A percentile compares a stretch with the other conserved stretches of the same genome.
These are phyloP conservation scores for Alopecurus myosuroides DNA, from an alignment of 176 grass and related monocot genomes.

Conservation along the genomic window DNA sequence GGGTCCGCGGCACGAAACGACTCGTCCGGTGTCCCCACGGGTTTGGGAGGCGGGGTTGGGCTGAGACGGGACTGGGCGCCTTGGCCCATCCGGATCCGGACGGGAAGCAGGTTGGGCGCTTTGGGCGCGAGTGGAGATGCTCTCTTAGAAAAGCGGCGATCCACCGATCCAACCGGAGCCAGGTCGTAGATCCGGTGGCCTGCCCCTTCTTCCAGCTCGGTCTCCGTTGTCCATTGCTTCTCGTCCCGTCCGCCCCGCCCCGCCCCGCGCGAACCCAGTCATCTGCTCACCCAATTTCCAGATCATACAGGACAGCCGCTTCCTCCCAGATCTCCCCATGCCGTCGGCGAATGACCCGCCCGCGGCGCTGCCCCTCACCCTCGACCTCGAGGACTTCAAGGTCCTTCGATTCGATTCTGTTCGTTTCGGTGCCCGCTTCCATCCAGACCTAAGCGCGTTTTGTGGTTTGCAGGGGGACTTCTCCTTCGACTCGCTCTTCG, in stretches of 20 bases:
- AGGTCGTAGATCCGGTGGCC: too few species aligned
- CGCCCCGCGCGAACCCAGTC: background rate
- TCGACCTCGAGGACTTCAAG: slow-evolving; percentile 98
- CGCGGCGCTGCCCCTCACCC: slow-evolving; percentile 70
- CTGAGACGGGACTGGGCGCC: too few species aligned
- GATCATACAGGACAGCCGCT: slow-evolving; percentile 11
- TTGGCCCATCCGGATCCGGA: too few species aligned
- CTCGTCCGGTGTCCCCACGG: too few species aligned
- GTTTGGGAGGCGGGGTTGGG: too few species aligned
- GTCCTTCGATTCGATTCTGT: slow-evolving; percentile 19
- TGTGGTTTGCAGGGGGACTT: slow-evolving; percentile 62
- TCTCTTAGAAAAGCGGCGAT: too few species aligned
- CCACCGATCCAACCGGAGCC: too few species aligned
- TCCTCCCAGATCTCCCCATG: slow-evolving; percentile 53
- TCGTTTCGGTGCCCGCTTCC: background rate
- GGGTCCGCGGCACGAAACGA: too few species aligned
- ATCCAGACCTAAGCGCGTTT: background rate
- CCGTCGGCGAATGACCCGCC: slow-evolving; percentile 33
- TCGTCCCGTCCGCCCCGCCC: slow-evolving; percentile 18
- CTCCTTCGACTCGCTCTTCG: slow-evolving; percentile 92
- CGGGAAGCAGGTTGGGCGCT: too few species aligned
- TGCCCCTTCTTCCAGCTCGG: background rate
- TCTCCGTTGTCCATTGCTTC: background rate
- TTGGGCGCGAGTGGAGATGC: too few species aligned
- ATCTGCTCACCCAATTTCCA: slow-evolving; percentile 20